Evolutionary conservation across 495 filamentous ascomycete species (phyloP), one percentile per base, ranked within the genome.

Genomic region (Clavariopsis aquatica): DNA sequence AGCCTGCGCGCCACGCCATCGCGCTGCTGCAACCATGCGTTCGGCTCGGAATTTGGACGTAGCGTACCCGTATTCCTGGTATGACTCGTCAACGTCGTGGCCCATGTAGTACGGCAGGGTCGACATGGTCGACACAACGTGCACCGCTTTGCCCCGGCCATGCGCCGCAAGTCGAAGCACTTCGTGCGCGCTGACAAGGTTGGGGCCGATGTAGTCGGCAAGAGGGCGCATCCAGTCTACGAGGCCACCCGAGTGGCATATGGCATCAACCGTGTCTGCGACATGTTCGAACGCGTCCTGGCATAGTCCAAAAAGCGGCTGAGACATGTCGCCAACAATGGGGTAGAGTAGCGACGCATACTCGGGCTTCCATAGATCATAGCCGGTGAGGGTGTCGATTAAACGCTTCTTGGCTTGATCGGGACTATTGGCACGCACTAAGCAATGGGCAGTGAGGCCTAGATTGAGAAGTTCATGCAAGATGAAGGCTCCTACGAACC

Each of bases 151-250:
- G 58, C 36, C 62, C 34, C 66, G 61, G 20, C 72, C 74, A 57
- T 43, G 31, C 12, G 72, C 73, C 22, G 74, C 74, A 9, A 76
- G 71, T 19, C 74, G 72, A 3, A 76, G 69, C n/a, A 74, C 43
- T 55, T 76, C 74, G 54, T 76, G 74, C 26, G 74, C 66, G 55
- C 72, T 62, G n/a, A 75, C 41, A 38, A 75, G 66, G 51, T 75
- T 75, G 61, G 73, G 73, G 15, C 71, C 74, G 52, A 76, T 34
- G 60, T 76, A 75, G 26, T 75, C 71, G 20, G 68, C 62, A 34
- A 76, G 54, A 10, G 69, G 73, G 12, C 64, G 74, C 71, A 76
- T 69, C 74, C 73, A 76, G 55, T 76, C 74, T 19, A 76, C 74
- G 20, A 75, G 69, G 51, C 66, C 71, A 3, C 69, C 74, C 3